These are phyloP conservation scores for Argentina anserina DNA, from an alignment of 306 rosid genomes.

Conservation along the genomic window DNA sequence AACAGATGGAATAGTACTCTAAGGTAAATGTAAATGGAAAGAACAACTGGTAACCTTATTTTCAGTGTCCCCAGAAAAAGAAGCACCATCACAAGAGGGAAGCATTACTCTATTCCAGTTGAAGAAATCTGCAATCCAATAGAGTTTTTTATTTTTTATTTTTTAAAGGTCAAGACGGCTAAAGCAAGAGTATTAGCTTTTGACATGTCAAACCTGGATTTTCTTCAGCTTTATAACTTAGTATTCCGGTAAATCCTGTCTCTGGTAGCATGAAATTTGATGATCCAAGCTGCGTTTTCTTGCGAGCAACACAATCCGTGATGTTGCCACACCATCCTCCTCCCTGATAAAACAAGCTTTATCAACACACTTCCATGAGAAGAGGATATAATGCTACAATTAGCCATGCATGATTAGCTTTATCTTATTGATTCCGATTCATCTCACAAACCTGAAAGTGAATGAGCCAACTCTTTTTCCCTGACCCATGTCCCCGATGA, in stretches of 20 bases:
- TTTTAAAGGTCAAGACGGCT: constrained; percentile 14
- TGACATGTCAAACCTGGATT: constrained; percentile 62
- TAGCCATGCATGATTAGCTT: background rate
- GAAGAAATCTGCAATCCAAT: constrained; percentile 56
- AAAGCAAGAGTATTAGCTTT: background rate
- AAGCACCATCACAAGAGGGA: constrained; percentile 90
- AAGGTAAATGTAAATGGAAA: constrained; percentile 6
- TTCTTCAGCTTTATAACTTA: constrained; percentile 50
- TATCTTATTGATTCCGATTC: background rate
- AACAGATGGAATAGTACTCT: background rate
- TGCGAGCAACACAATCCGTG: constrained; percentile 56
- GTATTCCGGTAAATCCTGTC: constrained; percentile 60
- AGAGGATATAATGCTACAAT: background rate
- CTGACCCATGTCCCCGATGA: constrained; percentile 76
- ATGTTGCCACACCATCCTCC: constrained; percentile 82
- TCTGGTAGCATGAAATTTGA: constrained; percentile 62
- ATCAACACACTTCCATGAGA: background rate
- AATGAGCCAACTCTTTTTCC: constrained; percentile 77
- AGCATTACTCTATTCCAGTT: constrained; percentile 78
- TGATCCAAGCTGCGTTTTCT: constrained; percentile 56
- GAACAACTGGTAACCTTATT: constrained; percentile 38
- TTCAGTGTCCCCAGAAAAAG: constrained; percentile 67
- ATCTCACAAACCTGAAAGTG: constrained; percentile 72
- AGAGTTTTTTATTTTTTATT: no score
- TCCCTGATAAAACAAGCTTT: constrained; percentile 53